phyloP scores from a whole-genome alignment of 116 monocot genomes.

The Iris pallida region DNA sequence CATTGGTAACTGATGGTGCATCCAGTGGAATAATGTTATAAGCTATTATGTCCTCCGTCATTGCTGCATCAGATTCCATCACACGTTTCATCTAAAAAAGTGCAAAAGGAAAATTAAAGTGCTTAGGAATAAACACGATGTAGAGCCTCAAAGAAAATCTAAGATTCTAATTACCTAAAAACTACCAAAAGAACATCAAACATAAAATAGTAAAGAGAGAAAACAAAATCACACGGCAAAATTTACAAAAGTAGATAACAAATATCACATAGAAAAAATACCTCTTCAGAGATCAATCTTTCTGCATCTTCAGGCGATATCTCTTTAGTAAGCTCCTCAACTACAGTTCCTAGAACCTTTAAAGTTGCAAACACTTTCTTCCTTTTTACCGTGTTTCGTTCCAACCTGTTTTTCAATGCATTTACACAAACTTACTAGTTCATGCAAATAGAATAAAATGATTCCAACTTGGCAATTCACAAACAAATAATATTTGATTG shows the following conservation, averaged over 20 bases:
- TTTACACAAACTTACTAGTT: no score
- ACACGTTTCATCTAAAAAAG: constrained; percentile 66
- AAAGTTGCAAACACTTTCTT: constrained; percentile 86
- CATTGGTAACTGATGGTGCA: constrained; percentile 70
- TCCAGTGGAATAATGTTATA: constrained; percentile 96
- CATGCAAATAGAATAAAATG: no score
- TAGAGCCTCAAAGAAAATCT: no score
- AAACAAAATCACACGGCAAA: background rate
- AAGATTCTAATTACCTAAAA: background rate
- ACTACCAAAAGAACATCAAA: background rate
- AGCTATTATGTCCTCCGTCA: constrained; percentile 75
- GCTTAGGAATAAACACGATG: background rate
- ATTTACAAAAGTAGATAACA: background rate
- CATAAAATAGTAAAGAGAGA: background rate
- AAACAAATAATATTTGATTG: no score
- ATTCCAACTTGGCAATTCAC: no score
- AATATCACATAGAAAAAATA: constrained; percentile 17
- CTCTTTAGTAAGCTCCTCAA: constrained; percentile 79
- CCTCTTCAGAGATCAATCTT: constrained; percentile 81
- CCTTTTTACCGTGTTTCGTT: constrained; percentile 69
- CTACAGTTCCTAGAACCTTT: constrained; percentile 80
- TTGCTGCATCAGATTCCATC: constrained; percentile 89
- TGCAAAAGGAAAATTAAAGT: background rate
- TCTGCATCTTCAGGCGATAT: constrained; percentile 80
- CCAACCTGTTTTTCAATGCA: constrained; percentile 48